phyloP scores from a whole-genome alignment of 768 basidiomycete genomes.

The Clitopilus passeckerianus region DNA sequence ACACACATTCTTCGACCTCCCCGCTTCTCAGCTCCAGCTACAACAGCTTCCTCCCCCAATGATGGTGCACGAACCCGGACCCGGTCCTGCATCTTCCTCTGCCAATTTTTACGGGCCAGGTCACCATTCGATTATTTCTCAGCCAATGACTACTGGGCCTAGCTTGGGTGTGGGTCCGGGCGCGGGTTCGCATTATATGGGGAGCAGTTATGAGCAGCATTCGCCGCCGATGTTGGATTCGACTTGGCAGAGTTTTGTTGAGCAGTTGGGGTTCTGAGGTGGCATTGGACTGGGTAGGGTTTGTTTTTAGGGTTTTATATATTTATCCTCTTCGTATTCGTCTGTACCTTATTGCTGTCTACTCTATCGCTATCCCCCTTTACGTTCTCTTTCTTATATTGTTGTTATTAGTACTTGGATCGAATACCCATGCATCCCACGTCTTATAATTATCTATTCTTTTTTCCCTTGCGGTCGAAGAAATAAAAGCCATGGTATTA shows the following conservation, averaged over 20 bases:
- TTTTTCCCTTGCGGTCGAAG: not conserved
- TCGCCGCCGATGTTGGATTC: constrained; percentile 45
- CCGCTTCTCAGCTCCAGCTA: not conserved
- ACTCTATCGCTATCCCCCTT: not conserved
- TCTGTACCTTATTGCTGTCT: not conserved
- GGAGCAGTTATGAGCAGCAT: constrained; percentile 13
- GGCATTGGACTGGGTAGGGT: not conserved
- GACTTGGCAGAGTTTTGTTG: constrained; percentile 64
- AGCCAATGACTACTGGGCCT: not conserved
- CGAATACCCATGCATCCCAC: too few species aligned
- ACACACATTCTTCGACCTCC: constrained; percentile 22
- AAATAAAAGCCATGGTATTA: not conserved
- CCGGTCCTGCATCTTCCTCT: not conserved
- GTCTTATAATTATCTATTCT: not conserved
- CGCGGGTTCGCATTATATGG: not conserved
- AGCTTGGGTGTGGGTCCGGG: not conserved
- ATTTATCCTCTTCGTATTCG: not conserved
- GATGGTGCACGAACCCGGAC: constrained; percentile 12
- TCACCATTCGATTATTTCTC: not conserved
- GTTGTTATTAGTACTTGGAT: not conserved
- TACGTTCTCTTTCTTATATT: not conserved
- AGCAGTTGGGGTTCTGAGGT: constrained; percentile 57
- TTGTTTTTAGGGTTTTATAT: not conserved
- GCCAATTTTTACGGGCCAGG: constrained; percentile 3
- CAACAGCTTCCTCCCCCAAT: constrained; percentile 1